Percentiles rank a stretch among this genome's conserved stretches.
Evolutionary conservation across 805 yeast species (phyloP).

Genomic region (Nakazawaea wyomingensis): DNA sequence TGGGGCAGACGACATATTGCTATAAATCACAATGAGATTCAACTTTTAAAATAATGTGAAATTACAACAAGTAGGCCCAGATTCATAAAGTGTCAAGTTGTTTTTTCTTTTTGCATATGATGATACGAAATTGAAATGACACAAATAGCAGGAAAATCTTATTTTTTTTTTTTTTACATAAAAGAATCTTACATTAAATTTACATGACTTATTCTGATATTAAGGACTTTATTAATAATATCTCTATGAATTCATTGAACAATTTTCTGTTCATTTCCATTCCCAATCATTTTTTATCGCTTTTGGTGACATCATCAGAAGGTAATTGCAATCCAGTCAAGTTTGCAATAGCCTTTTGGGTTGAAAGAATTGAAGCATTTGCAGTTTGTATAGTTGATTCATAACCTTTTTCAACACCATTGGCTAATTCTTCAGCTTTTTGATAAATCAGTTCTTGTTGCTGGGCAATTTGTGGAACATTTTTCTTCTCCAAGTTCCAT

Average conservation of each 20-base stretch:
- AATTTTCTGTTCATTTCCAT: no score
- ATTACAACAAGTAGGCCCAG: no score
- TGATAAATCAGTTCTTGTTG: conserved; percentile 49
- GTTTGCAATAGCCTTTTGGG: conserved; percentile 42
- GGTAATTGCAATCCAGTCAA: conserved; percentile 67
- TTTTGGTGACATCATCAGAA: conserved; percentile 50
- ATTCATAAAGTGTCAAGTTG: no score
- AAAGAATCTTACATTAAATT: no score
- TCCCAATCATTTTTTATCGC: conserved; percentile 25
- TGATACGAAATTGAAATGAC: no score
- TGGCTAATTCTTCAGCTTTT: conserved; percentile 39
- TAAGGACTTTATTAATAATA: no score
- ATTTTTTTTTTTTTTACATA: no score
- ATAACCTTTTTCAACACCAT: conserved; percentile 39
- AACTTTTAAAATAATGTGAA: background rate
- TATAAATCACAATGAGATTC: no score
- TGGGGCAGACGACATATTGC: background rate
- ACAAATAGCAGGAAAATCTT: no score
- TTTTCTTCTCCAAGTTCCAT: conserved; percentile 55
- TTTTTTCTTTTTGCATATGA: no score
- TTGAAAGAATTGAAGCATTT: conserved; percentile 26
- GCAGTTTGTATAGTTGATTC: conserved; percentile 25
- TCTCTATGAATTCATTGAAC: no score
- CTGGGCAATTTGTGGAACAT: conserved; percentile 58
- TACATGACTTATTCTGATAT: no score